phyloP scores from a whole-genome alignment of 2,329 filamentous ascomycete genomes.

The Diaporthe vaccinii region DNA sequence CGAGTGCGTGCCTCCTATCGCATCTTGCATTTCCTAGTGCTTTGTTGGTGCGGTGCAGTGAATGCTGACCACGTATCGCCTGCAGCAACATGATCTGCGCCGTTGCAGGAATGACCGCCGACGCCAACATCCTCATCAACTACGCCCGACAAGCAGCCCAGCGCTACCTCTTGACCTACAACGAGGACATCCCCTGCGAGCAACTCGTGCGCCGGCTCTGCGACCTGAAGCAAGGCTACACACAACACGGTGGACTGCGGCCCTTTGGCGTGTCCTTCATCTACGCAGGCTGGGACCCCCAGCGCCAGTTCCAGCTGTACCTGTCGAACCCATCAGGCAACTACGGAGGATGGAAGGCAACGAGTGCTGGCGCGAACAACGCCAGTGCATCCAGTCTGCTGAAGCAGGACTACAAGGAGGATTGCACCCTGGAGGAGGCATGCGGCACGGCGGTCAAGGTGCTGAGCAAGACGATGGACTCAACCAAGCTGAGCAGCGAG shows the following conservation, averaged over 20 bases:
- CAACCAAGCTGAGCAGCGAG: constrained; percentile 97
- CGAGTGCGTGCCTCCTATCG: constrained; percentile 73
- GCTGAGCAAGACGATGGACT: constrained; percentile 99
- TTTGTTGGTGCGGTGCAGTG: constrained; percentile 27
- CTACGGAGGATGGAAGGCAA: constrained; percentile 99
- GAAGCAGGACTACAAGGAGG: constrained; percentile 99
- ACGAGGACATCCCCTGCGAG: constrained; percentile 99
- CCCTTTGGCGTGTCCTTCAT: constrained; percentile 99
- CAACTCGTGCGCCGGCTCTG: constrained; percentile 97
- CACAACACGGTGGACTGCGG: constrained; percentile 96
- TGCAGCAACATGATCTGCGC: constrained; percentile 99
- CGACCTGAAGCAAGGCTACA: constrained; percentile 99
- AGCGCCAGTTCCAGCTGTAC: constrained; percentile 98
- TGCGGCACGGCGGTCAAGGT: constrained; percentile 99
- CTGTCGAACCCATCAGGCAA: constrained; percentile 99
- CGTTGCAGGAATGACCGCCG: constrained; percentile 98
- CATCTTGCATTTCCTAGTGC: not conserved
- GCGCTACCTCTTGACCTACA: constrained; percentile 98
- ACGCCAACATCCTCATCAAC: constrained; percentile 99
- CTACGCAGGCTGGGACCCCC: constrained; percentile 97
- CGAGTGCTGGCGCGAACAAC: constrained; percentile 97
- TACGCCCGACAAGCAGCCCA: constrained; percentile 97
- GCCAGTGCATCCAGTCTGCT: constrained; percentile 95
- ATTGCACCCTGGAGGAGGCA: constrained; percentile 95
- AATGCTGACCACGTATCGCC: not conserved